phyloP scores from a whole-genome alignment of 1,284 basidiomycete genomes.

The Trichosporon inkin region DNA sequence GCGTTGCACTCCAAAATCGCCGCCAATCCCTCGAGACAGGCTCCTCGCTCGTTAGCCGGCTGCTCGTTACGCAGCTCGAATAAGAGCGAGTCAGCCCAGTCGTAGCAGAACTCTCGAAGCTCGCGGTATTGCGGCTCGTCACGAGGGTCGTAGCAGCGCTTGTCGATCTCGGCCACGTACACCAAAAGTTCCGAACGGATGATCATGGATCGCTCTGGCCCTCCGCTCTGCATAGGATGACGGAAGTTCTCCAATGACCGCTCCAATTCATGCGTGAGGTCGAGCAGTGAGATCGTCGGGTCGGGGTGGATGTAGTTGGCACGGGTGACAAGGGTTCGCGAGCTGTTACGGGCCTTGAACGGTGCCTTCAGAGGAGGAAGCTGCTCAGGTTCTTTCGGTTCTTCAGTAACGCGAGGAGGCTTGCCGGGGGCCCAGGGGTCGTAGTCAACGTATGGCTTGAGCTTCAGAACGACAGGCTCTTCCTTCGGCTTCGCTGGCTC shows the following conservation, averaged over 20 bases:
- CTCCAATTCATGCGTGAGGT: conserved; percentile 35
- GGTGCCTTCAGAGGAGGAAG: conserved; percentile 19
- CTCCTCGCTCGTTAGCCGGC: conserved; percentile 52
- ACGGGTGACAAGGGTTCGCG: conserved; percentile 8
- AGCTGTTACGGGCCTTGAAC: conserved; percentile 16
- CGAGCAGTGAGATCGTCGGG: conserved; percentile 22
- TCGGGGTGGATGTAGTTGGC: conserved; percentile 29
- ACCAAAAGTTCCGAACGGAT: conserved; percentile 45
- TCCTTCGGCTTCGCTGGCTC: conserved; percentile 7
- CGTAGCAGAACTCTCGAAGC: conserved; percentile 42
- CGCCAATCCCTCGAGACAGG: conserved; percentile 53
- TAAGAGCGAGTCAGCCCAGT: conserved; percentile 47
- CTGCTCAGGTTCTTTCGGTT: conserved; percentile 15
- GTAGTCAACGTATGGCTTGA: conserved; percentile 12
- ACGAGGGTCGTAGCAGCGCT: conserved; percentile 31
- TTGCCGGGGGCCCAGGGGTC: conserved; percentile 11
- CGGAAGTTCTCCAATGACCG: conserved; percentile 29
- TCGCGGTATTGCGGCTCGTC: conserved; percentile 34
- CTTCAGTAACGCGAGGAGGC: conserved; percentile 20
- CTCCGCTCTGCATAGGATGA: conserved; percentile 32
- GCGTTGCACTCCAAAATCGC: conserved; percentile 51
- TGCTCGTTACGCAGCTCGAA: conserved; percentile 49
- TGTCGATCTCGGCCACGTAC: conserved; percentile 44
- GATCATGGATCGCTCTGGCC: conserved; percentile 41
- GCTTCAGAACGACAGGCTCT: conserved; percentile 6